Evolutionary conservation across 495 filamentous ascomycete genomes (phyloP), one percentile per base, ranked within the genome.

Genomic region (Aspergillus cavernicola): DNA sequence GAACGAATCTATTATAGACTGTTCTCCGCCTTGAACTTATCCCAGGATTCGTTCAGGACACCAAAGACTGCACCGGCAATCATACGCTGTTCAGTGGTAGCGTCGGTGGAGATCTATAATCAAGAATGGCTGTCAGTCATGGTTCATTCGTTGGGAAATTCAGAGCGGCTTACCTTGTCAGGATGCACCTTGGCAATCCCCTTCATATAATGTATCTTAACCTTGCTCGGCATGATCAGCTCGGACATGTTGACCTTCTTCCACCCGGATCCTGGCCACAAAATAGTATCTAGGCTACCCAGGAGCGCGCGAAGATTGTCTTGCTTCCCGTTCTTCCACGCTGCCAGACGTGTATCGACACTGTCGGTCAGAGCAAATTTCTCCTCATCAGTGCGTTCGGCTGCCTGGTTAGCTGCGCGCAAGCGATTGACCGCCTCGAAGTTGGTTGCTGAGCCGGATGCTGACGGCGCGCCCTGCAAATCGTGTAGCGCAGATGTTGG

Each of bases 201-300:
- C 81, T 95, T 96, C 93, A 98, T 97, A 63, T 98, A 98, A 50
- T 88, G 80, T 49, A 97, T 83, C 82, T 98, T 98, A 43, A 97
- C 93, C 78, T 89, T 95, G 41, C 85, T 85, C 36, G 91, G 84
- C 75, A 95, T 74, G 32, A 98, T 84, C 58, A 98, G 65, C 67
- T 98, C 92, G 43, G 88, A 83, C 84, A 98, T 85, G 22, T 88
- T 89, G 15, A 97, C 85, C 78, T 95, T 96, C 77, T 93, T 96
- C 95, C 93, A 98, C 26, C 90, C 91, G 48, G 88, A 85, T 29
- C 86, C 86, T 48, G 88, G 83, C 93, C 93, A 98, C 35, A 98
- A 76, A 37, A 98, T 90, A 19, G 75, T 81, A 62, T 97, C 93
- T 53, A 98, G 64, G 59, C 89, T 95, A n/a, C 84, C 85, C 41